phyloP scores from a whole-genome alignment of 2,329 filamentous ascomycete genomes.

The Pseudogymnoascus sp. region DNA sequence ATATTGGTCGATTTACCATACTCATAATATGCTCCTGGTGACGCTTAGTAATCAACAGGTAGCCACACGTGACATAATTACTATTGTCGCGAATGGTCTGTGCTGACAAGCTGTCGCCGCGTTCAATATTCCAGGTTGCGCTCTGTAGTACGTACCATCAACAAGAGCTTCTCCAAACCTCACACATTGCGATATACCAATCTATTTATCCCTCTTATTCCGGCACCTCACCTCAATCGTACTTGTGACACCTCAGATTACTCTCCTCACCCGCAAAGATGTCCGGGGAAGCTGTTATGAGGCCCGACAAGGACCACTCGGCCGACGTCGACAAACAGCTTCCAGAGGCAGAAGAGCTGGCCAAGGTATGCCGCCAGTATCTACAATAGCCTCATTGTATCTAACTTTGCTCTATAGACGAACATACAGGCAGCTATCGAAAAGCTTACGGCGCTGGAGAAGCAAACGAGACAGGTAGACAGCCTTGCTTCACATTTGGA shows the following conservation, averaged over 20 bases:
- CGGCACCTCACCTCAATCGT: neutral
- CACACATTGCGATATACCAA: neutral
- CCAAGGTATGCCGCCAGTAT: conserved; percentile 54
- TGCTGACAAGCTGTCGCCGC: conserved; percentile 7
- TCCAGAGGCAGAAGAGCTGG: conserved; percentile 81
- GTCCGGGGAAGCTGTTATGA: conserved; percentile 30
- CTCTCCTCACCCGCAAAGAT: conserved; percentile 19
- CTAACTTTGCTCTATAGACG: conserved; percentile 40
- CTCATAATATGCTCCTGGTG: neutral
- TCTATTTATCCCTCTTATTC: neutral
- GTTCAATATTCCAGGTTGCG: conserved; percentile 9
- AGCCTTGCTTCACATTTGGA: conserved; percentile 18
- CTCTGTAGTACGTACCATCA: conserved; percentile 6
- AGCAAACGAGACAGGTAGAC: conserved; percentile 87
- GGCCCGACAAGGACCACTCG: conserved; percentile 94
- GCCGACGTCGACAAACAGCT: conserved; percentile 92
- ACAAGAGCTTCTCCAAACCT: conserved; percentile 1
- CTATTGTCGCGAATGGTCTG: conserved; percentile 3
- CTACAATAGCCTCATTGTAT: neutral
- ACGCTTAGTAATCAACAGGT: neutral
- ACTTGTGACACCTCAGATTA: neutral
- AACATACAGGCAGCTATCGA: conserved; percentile 85
- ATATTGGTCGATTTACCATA: neutral
- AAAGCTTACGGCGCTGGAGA: conserved; percentile 86
- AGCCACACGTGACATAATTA: neutral